Percentiles rank a stretch among this genome's conserved stretches.
phyloP scores from a whole-genome alignment of 228 moss, liverwort and hornwort species.

The Sphagnum magellanicum region DNA sequence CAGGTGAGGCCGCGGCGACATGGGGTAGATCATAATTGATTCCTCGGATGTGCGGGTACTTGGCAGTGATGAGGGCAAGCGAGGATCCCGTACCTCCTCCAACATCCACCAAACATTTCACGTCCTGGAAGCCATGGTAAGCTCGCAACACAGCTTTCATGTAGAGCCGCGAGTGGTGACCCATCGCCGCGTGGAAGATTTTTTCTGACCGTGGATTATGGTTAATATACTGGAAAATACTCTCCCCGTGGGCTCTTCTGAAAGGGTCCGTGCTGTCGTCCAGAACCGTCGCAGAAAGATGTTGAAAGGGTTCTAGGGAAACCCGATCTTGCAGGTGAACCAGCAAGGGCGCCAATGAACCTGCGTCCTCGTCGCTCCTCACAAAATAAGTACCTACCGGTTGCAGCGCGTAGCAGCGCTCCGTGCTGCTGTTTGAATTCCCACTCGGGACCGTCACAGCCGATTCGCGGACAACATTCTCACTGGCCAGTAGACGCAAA shows the following conservation, averaged over 20 bases:
- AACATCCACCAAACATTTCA: conserved; percentile 38
- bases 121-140: conserved; percentile 14
- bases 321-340: neutral
- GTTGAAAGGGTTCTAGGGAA: conserved; percentile 8
- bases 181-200: conserved; percentile 23
- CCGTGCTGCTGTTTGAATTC: neutral
- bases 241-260: conserved; percentile 14
- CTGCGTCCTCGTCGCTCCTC: conserved; percentile 16
- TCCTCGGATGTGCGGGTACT: conserved; percentile 12
- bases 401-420: conserved; percentile 19
- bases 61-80: conserved; percentile 6
- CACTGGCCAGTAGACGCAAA: conserved; percentile 18
- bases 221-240: conserved; percentile 20
- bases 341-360: neutral
- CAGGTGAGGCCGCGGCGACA: conserved; percentile 18
- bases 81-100: conserved; percentile 25
- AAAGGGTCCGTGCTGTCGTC: conserved; percentile 22
- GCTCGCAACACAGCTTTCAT: conserved; percentile 25
- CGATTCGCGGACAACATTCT: conserved; percentile 12
- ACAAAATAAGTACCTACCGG: conserved; percentile 18
- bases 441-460: neutral
- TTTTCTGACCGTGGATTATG: neutral
- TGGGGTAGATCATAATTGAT: conserved; percentile 38
- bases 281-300: conserved; percentile 14
- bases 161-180: conserved; percentile 7